Conservation (phyloP, 495 filamentous ascomycete genomes). For the Tuber borchii region DNA sequence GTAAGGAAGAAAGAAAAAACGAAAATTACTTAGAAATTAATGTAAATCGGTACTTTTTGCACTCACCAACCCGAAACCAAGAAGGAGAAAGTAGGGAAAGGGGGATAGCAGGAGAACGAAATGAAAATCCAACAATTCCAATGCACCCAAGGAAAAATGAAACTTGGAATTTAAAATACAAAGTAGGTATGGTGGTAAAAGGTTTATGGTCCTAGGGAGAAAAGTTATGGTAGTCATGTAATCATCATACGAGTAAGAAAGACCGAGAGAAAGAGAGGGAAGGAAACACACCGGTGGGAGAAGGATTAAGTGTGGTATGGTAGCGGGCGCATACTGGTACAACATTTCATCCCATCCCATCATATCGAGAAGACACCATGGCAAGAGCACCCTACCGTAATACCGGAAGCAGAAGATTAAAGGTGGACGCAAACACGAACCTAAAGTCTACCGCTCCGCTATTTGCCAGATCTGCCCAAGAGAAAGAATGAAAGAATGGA, state of each 20-base stretch:
- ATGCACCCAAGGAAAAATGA: neutral
- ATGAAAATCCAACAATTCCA: neutral
- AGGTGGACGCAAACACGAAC: neutral
- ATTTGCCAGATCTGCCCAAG: neutral
- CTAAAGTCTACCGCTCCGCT: neutral
- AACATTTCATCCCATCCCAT: neutral
- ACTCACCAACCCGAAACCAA: neutral
- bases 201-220: neutral
- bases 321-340: neutral
- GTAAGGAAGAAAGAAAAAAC: no score
- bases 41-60: neutral
- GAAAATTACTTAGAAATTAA: neutral
- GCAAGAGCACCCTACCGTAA: neutral
- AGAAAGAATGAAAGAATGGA: neutral
- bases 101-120: neutral
- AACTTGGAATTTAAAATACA: neutral
- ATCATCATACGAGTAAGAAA: neutral
- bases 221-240: neutral
- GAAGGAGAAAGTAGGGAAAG: neutral
- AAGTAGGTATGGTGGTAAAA: neutral
- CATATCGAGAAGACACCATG: neutral
- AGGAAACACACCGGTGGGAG: neutral
- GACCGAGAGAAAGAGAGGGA: neutral
- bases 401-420: neutral
- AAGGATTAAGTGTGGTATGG: neutral